These are phyloP conservation scores for Fusarium sp. DNA, from an alignment of 2,329 filamentous ascomycete species.

Conservation along the genomic window DNA sequence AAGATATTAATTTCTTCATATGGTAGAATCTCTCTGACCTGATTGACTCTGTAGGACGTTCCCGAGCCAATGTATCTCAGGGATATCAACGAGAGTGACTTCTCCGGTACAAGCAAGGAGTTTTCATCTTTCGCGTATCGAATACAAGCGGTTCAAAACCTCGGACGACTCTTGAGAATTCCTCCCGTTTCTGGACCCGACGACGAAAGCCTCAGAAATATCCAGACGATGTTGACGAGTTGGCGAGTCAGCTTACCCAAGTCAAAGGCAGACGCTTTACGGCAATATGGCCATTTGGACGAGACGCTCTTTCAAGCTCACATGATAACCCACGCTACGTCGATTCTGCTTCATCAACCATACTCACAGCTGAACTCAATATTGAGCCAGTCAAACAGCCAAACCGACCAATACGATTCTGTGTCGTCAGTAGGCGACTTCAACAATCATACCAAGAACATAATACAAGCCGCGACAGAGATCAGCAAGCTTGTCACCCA, in stretches of 20 bases:
- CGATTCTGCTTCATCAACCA: conserved; percentile 82
- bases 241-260: conserved; percentile 83
- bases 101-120: conserved; percentile 71
- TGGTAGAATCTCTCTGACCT: conserved; percentile 17
- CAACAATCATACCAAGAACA: conserved; percentile 80
- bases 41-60: conserved; percentile 56
- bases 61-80: conserved; percentile 70
- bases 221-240: conserved; percentile 68
- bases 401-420: conserved; percentile 69
- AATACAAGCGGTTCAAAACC: conserved; percentile 80
- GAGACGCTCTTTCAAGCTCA: conserved; percentile 93
- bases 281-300: conserved; percentile 76
- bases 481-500: conserved; percentile 80
- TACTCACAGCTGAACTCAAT: conserved; percentile 77
- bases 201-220: conserved; percentile 60
- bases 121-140: conserved; percentile 90
- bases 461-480: conserved; percentile 79
- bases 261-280: conserved; percentile 74
- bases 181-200: conserved; percentile 61
- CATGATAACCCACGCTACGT: conserved; percentile 74
- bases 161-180: conserved; percentile 77
- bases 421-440: conserved; percentile 61
- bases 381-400: conserved; percentile 66
- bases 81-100: conserved; percentile 81
- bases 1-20: conserved; percentile 40